Evolutionary conservation across 2,329 filamentous ascomycete genomes (phyloP), one percentile per base, ranked within the genome.

Genomic region (Pseudogymnoascus sp.): DNA sequence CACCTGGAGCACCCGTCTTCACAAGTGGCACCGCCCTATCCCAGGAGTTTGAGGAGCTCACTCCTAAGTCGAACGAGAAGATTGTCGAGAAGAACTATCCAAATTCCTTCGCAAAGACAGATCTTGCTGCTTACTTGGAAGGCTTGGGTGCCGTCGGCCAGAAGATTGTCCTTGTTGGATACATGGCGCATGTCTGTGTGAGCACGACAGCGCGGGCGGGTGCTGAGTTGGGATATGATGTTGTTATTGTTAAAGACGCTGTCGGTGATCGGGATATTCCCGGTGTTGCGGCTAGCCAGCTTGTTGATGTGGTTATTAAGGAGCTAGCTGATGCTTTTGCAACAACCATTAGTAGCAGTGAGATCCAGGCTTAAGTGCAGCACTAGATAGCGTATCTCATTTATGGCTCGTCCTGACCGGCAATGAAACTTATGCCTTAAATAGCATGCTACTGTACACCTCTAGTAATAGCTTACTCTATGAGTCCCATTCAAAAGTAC

Each of bases 231-330:
- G 87, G 85, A 0, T 88, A 84, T 69, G 85, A 90, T 69, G 81
- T 88, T 23, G 62, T 88, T 1, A 70, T 89, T 22, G 82, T 79
- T 0, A 77, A 81, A 67, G 87, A 88, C 70, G 85, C 78, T 0
- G 80, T 90, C 38, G 86, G 87, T 0, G 86, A 89, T 71, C 73
- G 87, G 7, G 79, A 88, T 70, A 87, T 89, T 49, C 86, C 86
- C 0, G 85, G 85, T 0, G 81, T 80, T 0, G 75, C 76, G 5
- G 85, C 82, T 0, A 78, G 79, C 9, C 79, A 85, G 62, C 69
- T 88, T 22, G 73, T 75, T 0, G 70, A 74, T 71, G 79, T 82
- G 64, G 77, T 77, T 2, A 72, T 89, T 66, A 76, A 77, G 5
- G 86, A 89, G 72, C 73, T 89, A 69, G 83, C 69, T 0, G 86